Evolutionary conservation across 768 basidiomycete species (phyloP), one percentile per base, ranked within the genome.

Genomic region (Tylopilus sp.): DNA sequence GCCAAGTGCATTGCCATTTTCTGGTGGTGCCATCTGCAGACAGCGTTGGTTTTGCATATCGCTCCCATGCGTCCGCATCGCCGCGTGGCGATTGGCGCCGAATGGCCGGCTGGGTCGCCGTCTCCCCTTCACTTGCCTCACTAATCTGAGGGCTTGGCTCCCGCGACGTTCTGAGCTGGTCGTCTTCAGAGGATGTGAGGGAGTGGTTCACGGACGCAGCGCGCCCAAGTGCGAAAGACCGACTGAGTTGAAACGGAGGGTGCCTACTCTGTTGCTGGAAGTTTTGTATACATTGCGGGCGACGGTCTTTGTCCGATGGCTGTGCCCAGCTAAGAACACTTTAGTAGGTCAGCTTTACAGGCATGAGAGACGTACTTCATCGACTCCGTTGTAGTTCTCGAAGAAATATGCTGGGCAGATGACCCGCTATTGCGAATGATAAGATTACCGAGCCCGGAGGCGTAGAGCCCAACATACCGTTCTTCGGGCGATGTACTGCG

Each of bases 1-100:
- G 58, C 76, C 76, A 78, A 43, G 70, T 72, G 65, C 76, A 76
- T 41, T 68, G 61, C 71, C 72, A 77, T 49, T 68, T 73, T 53
- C 69, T 66, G 45, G 66, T 63, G 16, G 68, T 63, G 19, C 71
- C 71, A 56, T 71, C 72, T 12, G 64, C 17, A 38, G 64, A 66
- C 52, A 65, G 48, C 24, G 69, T 71, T 46, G 66, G 71, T 42
- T 64, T 66, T 13, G 71, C 71, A 40, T 71, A 63, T 37, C 65
- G 59, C 45, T 73, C 70, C 71, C 71, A 72, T 44, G 60, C 48
- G 17, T 73, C 70, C 34, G 36, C 53, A 26, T 65, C 69, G 31
- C 47, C 48, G 33, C 69, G 66, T 11, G 68, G 63, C 6, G 71
- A 65, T 16, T 51, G 63, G 42, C 64, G 64, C n/a, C 48, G 64